These are phyloP conservation scores for Fusarium sp. DNA, from an alignment of 2,329 filamentous ascomycete species.

Conservation along the genomic window DNA sequence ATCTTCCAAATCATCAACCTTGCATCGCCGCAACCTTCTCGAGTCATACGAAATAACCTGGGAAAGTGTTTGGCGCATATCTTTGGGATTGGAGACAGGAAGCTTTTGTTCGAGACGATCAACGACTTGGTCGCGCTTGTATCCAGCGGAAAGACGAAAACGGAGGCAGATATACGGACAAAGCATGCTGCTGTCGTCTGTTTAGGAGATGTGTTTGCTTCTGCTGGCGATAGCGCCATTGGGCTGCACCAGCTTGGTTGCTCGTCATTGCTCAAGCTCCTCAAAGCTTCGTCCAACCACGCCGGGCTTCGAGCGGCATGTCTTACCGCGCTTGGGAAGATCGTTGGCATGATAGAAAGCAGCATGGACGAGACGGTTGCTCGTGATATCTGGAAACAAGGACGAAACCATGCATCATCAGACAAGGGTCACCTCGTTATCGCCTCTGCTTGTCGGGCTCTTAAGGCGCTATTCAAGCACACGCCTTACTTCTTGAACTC, in stretches of 20 bases:
- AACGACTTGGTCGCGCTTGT: conserved; percentile 84
- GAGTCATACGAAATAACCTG: conserved; percentile 89
- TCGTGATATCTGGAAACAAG: conserved; percentile 95
- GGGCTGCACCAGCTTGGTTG: conserved; percentile 81
- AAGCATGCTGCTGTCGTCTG: conserved; percentile 91
- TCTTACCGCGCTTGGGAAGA: conserved; percentile 79
- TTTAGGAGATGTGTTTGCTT: conserved; percentile 87
- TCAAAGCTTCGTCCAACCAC: conserved; percentile 83
- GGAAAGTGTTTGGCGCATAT: conserved; percentile 86
- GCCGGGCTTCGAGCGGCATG: conserved; percentile 83
- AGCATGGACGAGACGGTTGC: conserved; percentile 86
- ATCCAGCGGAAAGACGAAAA: conserved; percentile 76
- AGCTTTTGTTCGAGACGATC: conserved; percentile 92
- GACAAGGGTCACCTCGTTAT: conserved; percentile 90
- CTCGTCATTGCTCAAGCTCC: conserved; percentile 76
- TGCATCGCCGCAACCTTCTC: conserved; percentile 82
- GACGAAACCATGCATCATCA: conserved; percentile 76
- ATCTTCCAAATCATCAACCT: conserved; percentile 93
- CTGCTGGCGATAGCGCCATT: conserved; percentile 94
- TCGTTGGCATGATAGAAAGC: conserved; percentile 77
- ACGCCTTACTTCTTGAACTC: conserved; percentile 89
- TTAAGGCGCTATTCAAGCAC: conserved; percentile 76
- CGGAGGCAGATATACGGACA: conserved; percentile 78
- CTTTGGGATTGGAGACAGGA: conserved; percentile 86
- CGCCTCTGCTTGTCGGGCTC: conserved; percentile 79